Conservation (phyloP, 345 rosid species). For the Citropsis articulata region DNA sequence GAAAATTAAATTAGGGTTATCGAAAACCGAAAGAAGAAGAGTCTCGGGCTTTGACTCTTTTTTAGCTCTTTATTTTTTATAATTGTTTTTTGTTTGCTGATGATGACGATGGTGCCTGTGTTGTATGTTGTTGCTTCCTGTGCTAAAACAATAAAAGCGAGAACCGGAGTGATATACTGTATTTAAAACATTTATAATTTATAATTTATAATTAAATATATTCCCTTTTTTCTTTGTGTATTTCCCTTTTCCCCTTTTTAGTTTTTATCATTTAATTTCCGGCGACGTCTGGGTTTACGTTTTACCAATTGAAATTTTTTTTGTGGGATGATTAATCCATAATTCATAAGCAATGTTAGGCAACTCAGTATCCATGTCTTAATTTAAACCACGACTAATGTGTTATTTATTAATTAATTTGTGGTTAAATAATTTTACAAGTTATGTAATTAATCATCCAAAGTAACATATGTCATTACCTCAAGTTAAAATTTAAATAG, state of each 20-base stretch:
- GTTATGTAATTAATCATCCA: no score
- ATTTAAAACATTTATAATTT: neutral
- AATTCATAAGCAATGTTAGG: no score
- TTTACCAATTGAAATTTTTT: neutral
- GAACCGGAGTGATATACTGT: slow-evolving; percentile 16
- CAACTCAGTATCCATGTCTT: no score
- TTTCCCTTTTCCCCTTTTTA: neutral
- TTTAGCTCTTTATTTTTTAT: slow-evolving; percentile 4
- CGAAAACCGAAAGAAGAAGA: slow-evolving; percentile 19
- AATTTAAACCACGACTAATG: no score
- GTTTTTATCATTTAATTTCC: neutral
- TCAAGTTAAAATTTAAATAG: no score
- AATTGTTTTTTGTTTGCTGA: slow-evolving; percentile 10
- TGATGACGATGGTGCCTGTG: slow-evolving; percentile 23
- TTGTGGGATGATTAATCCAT: neutral
- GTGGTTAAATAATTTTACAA: no score
- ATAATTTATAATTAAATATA: no score
- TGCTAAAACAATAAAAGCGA: slow-evolving; percentile 12
- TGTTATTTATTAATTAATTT: no score
- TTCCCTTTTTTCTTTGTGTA: neutral
- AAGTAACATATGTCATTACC: no score
- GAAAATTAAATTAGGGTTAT: slow-evolving; percentile 8
- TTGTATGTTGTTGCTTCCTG: slow-evolving; percentile 13
- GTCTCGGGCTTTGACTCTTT: slow-evolving; percentile 48
- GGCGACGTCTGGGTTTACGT: neutral